Conservation (phyloP, 1,139 yeast genomes). For the Suhomyces terraborum region DNA sequence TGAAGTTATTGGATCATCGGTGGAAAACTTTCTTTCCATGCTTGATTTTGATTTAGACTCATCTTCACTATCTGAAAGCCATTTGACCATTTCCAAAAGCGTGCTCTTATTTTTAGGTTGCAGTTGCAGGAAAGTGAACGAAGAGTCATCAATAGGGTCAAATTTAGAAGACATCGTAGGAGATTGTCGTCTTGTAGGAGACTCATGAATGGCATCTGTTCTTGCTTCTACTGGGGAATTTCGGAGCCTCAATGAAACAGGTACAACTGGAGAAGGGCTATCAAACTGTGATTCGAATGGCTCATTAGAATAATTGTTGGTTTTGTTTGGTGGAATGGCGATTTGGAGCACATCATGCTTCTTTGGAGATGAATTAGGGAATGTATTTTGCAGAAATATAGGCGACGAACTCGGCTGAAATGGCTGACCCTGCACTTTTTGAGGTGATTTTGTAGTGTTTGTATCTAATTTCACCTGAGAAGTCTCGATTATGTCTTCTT, state of each 20-base stretch:
- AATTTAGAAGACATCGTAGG: constrained; percentile 10
- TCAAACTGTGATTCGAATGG: constrained; percentile 9
- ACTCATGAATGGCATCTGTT: not conserved
- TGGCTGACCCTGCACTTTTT: not conserved
- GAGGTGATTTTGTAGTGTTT: not conserved
- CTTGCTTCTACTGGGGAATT: not conserved
- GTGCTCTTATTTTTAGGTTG: constrained; percentile 3
- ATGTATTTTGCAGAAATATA: not conserved
- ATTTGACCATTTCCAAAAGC: constrained; percentile 26
- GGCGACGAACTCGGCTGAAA: not conserved
- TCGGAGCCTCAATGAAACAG: constrained; percentile 1
- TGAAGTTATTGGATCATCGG: not conserved
- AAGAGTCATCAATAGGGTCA: constrained; percentile 18
- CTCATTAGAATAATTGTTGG: not conserved
- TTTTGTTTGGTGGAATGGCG: not conserved
- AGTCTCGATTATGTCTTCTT: not conserved
- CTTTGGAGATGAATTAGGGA: not conserved
- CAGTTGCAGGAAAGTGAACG: constrained; percentile 18
- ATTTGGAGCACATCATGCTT: too few relatives aligned
- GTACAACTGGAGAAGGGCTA: constrained; percentile 8
- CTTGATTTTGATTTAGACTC: constrained; percentile 10
- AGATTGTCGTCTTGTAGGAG: constrained; percentile 5
- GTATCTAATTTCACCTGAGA: not conserved
- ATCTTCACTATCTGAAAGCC: constrained; percentile 32
- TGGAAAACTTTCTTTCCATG: not conserved